A percentile compares a stretch with the other conserved stretches of the same genome.
Conservation (phyloP, 2,329 filamentous ascomycete species). For the Laburnicola sp. region DNA sequence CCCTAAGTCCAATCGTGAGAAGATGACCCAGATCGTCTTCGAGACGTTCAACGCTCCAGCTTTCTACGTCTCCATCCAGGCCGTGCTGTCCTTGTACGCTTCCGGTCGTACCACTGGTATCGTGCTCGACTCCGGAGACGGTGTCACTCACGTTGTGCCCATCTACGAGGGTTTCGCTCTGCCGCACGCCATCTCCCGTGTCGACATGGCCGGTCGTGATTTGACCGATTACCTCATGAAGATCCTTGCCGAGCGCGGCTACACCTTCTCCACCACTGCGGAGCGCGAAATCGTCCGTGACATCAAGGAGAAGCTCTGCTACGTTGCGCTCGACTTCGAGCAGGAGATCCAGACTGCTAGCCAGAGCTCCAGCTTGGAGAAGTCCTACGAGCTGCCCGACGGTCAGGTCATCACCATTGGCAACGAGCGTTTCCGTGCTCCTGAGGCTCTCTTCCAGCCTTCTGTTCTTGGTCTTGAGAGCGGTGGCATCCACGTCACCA, state of each 20-base stretch:
- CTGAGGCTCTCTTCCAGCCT: constrained; percentile 99
- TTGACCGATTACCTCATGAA: constrained; percentile 99
- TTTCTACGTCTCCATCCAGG: constrained; percentile 99
- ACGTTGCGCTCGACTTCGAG: constrained; percentile 99
- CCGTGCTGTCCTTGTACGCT: constrained; percentile 97
- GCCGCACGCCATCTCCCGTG: constrained; percentile 99
- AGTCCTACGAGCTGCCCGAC: constrained; percentile 99
- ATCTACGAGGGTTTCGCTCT: constrained; percentile 99
- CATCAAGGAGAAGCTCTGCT: constrained; percentile 99
- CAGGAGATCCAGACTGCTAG: constrained; percentile 99
- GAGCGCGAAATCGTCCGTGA: constrained; percentile 99
- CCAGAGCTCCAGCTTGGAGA: constrained; percentile 98
- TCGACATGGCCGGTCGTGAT: constrained; percentile 99
- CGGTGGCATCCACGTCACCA: constrained; percentile 98
- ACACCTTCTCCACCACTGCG: constrained; percentile 99
- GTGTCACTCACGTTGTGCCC: constrained; percentile 99
- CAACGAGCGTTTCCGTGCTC: constrained; percentile 99
- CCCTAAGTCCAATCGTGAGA: constrained; percentile 99
- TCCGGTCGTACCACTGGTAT: constrained; percentile 99
- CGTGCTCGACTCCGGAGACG: constrained; percentile 99
- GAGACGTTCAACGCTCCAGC: constrained; percentile 99
- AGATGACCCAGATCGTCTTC: constrained; percentile 99
- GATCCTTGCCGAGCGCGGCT: constrained; percentile 98
- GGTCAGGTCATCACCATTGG: constrained; percentile 99
- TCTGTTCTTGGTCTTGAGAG: constrained; percentile 97